Evolutionary conservation across 306 rosid genomes (phyloP).

Genomic region (Rosa multiflora): DNA sequence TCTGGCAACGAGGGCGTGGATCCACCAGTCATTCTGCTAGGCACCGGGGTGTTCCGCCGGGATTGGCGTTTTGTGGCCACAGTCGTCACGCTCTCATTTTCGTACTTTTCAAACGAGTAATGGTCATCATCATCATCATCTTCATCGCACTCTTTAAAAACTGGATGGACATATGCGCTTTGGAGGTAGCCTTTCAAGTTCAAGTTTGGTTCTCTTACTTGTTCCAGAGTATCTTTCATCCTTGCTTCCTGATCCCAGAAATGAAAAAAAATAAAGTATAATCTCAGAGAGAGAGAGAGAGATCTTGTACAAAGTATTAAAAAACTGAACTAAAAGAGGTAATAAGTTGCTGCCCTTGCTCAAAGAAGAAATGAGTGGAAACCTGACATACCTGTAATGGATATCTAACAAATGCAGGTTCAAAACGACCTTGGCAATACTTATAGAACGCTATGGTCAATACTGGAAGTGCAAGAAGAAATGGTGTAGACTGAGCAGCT

Average conservation of each 20-base stretch:
- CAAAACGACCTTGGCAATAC: conserved; percentile 91
- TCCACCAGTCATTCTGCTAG: conserved; percentile 72
- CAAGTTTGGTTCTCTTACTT: conserved; percentile 82
- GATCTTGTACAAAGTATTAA: neutral
- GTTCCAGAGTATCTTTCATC: conserved; percentile 95
- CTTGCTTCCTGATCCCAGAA: conserved; percentile 70
- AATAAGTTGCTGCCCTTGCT: neutral
- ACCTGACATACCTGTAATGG: conserved; percentile 57
- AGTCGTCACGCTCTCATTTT: conserved; percentile 56
- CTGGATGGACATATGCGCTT: conserved; percentile 71
- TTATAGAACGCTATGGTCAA: conserved; percentile 69
- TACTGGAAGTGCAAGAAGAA: conserved; percentile 77
- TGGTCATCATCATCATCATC: conserved; percentile 45
- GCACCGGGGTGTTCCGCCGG: conserved; percentile 73
- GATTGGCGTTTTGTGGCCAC: conserved; percentile 96
- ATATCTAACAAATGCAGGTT: conserved; percentile 69
- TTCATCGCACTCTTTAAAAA: conserved; percentile 67
- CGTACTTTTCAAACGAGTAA: conserved; percentile 42
- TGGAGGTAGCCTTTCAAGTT: conserved; percentile 85
- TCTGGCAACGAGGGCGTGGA: conserved; percentile 73
- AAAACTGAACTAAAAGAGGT: neutral
- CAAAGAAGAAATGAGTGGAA: neutral
- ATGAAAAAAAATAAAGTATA: neutral
- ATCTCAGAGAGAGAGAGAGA: neutral
- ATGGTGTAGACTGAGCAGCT: conserved; percentile 78